Base-by-base conservation (phyloP, 495 filamentous ascomycete genomes). In the Pseudoneurospora amorphoporcata region DNA sequence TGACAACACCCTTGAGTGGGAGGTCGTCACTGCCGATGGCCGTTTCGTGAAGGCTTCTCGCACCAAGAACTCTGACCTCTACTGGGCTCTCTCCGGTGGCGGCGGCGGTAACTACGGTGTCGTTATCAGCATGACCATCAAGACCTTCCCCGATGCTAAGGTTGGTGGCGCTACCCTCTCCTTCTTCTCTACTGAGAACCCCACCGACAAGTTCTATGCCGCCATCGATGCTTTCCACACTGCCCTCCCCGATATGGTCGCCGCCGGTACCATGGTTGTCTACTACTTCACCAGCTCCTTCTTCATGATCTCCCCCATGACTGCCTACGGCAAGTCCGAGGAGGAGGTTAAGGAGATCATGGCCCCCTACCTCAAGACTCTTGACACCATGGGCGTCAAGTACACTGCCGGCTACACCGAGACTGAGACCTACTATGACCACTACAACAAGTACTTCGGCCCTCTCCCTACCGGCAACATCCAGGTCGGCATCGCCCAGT, bases 81-180 rank as follows among this genome's bases (percentile, higher is more conserved):
- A 86, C 79, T 90, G 87, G 87, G 89, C 89, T 9, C 81, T 91
- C 0, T 84, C 82, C 61, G 89, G 88, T 12, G 88, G 88, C 14
- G 87, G 87, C 7, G 79, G 78, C 8, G 84, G 85, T n/a, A 86
- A 80, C 45, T 88, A 84, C 71, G 86, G 82, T 35, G 81, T 87
- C 17, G 83, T 86, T 16, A 70, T 84, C 38, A 81, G 78, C 35
- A 76, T 82, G 39, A 84, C 82, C 6, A 72, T 85, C 69, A 84
- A 84, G 73, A 80, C 80, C 7, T 81, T 83, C 74, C 80, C 83
- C 5, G 81, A 83, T 23, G 75, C 58, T 0, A 72, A 68, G 3
- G 72, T 84, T 68, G 80, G 78, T 37, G 78, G 75, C 32, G 81
- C 78, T 5, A 73, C 76, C 37, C 70, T 85, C 5, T 69, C 77